These are phyloP conservation scores for Linum usitatissimum DNA, from an alignment of 345 rosid species.

Conservation along the genomic window DNA sequence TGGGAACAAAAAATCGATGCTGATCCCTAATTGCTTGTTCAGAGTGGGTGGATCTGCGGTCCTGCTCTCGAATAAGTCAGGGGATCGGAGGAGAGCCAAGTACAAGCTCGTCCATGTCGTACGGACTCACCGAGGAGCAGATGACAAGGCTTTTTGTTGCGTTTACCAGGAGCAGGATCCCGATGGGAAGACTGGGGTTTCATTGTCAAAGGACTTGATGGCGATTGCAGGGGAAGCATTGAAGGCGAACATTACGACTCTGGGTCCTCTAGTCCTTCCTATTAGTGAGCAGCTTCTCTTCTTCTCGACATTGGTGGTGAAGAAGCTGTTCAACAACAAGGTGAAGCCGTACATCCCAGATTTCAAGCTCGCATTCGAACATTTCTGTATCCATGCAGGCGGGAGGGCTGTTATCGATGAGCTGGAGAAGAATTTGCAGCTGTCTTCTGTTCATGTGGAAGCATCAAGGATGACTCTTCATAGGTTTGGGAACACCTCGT, in stretches of 20 bases:
- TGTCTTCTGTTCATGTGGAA: conserved; percentile 16
- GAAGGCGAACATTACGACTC: conserved; percentile 13
- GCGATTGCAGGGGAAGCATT: conserved; percentile 19
- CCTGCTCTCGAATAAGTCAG: conserved; percentile 14
- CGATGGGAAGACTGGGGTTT: conserved; percentile 20
- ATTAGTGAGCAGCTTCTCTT: conserved; percentile 22
- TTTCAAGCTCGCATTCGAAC: conserved; percentile 22
- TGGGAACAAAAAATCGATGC: conserved; percentile 20
- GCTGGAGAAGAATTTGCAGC: conserved; percentile 22
- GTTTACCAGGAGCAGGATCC: conserved; percentile 18
- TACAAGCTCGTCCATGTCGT: conserved; percentile 22
- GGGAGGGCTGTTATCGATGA: conserved; percentile 21
- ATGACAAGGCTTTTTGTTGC: conserved; percentile 17
- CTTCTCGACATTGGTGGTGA: conserved; percentile 18
- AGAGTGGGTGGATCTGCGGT: conserved; percentile 19
- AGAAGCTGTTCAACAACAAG: conserved; percentile 14
- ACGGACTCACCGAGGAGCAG: conserved; percentile 18
- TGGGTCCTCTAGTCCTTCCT: conserved; percentile 18
- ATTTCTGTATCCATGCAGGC: conserved; percentile 19
- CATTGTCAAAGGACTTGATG: conserved; percentile 16
- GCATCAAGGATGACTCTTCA: conserved; percentile 21
- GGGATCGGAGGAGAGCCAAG: conserved; percentile 11
- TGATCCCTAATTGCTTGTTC: conserved; percentile 19
- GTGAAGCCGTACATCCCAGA: conserved; percentile 21
- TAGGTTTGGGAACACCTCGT: conserved; percentile 19